Base-by-base conservation (phyloP, 805 yeast species). In the Pichia cabralensis region DNA sequence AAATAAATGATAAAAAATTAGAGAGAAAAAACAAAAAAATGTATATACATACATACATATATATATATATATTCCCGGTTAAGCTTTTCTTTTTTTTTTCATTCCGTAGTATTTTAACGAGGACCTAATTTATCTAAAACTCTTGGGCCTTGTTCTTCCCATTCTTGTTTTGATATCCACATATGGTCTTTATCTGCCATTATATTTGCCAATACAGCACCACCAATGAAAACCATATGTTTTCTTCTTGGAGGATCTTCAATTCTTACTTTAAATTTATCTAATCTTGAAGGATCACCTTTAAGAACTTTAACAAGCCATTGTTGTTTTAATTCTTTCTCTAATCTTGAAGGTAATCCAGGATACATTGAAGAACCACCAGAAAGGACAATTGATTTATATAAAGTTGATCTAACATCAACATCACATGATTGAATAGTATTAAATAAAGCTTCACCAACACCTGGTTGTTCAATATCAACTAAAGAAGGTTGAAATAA, bases 311-410 rank as follows among this genome's bases (percentile, higher is more conserved):
- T 74, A 3, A 94, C 78, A 46, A 82, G 77, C 97, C 97, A 92
- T 48, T 84, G 75, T 60, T 92, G 98, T 62, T 92, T 92, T 60
- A 92, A 70, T 59, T 92, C 98, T 58, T 84, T 89, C 59, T 92
- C 97, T 47, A 92, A 66, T 52, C 98, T 72, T 10, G 95, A 81
- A 14, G 98, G 98, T 47, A 92, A 71, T 21, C 98, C 98, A 2
- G 98, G 97, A 55, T 92, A 92, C 98, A 92, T 92, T 33, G 95
- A 81, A 2, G 97, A 88, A 38, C 98, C 98, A 56, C 98, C 98
- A 6, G 95, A 83, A 29, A 92, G 70, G 20, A 92, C 97, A 56
- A 92, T 82, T 3, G 96, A 94, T 53, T 80, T 83, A 64, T 74
- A 92, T 40, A 92, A 68, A 1, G 95, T 72, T 6, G 94, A 69